A percentile compares a stretch with the other conserved stretches of the same genome.
Evolutionary conservation across 768 basidiomycete species (phyloP).

Genomic region (Lactarius evosmus): DNA sequence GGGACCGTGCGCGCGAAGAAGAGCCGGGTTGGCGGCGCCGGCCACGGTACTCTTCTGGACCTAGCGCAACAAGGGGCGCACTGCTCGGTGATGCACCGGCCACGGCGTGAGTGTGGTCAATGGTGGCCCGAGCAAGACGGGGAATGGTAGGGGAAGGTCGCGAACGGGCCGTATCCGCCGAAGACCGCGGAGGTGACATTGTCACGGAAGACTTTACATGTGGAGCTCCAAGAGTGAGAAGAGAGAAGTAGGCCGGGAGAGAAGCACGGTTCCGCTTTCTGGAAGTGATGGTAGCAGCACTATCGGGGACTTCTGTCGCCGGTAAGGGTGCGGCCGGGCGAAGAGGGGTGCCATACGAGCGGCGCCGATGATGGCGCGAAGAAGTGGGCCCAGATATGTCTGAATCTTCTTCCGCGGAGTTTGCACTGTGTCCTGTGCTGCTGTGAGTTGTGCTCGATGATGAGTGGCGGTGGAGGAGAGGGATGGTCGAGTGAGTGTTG

Average conservation of each 20-base stretch:
- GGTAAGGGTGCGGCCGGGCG: conserved; percentile 8
- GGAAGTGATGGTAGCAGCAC: conserved; percentile 15
- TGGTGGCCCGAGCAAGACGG: conserved; percentile 16
- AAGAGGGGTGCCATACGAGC: conserved; percentile 16
- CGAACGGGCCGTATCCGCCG: conserved; percentile 19
- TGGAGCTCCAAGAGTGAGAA: conserved; percentile 26
- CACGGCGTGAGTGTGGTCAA: conserved; percentile 22
- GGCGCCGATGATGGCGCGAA: conserved; percentile 16
- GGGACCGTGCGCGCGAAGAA: conserved; percentile 8
- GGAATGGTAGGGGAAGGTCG: conserved; percentile 24
- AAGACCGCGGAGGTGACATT: conserved; percentile 26
- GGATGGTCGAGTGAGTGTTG: conserved; percentile 30
- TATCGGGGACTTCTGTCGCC: conserved; percentile 9
- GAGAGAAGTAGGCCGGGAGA: conserved; percentile 32
- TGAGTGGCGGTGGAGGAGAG: conserved; percentile 26
- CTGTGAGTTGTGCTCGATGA: conserved; percentile 19
- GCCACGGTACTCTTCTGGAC: conserved; percentile 18
- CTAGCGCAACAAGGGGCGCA: conserved; percentile 5
- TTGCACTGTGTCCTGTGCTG: conserved; percentile 15
- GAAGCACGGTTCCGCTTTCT: conserved; percentile 26
- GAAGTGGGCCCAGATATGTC: conserved; percentile 20
- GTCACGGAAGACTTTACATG: conserved; percentile 18
- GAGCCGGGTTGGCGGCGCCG: conserved; percentile 20
- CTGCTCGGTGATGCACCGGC: conserved; percentile 23
- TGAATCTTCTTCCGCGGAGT: conserved; percentile 20